A percentile compares a stretch with the other conserved stretches of the same genome.
These are phyloP conservation scores for Vickermania ingenoplastis DNA, from an alignment of 208 protist genomes.

Conservation along the genomic window DNA sequence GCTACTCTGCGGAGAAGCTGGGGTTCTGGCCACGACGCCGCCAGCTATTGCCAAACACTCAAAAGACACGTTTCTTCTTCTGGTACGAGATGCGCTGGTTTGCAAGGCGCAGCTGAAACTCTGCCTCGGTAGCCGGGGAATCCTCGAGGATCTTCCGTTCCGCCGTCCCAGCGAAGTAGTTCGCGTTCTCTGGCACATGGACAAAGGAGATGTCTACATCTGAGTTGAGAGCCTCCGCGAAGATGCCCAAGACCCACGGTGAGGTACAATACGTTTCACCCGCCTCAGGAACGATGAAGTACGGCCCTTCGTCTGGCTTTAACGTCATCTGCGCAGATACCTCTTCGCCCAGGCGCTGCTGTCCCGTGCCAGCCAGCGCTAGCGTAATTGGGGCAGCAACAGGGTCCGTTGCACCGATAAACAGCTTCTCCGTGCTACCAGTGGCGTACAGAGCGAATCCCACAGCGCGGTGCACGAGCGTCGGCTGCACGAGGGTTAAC, in stretches of 20 bases:
- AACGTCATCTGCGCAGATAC: constrained; percentile 36
- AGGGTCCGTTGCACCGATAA: neutral
- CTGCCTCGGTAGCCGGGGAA: neutral
- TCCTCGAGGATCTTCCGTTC: neutral
- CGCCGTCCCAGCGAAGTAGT: neutral
- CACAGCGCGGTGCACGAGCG: constrained; percentile 1
- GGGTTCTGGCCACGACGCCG: too few relatives aligned
- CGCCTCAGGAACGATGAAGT: constrained; percentile 26
- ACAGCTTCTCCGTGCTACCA: neutral
- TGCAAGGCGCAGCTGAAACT: neutral
- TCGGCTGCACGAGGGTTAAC: constrained; percentile 26
- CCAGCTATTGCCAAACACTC: too few relatives aligned
- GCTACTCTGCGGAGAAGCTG: too few relatives aligned
- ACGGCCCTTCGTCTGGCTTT: constrained; percentile 17
- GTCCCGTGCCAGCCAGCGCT: neutral
- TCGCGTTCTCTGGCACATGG: neutral
- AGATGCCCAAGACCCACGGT: constrained; percentile 19
- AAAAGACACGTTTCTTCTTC: neutral
- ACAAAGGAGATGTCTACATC: neutral
- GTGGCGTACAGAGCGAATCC: neutral
- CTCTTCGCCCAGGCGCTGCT: constrained; percentile 9
- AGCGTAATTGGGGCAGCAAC: neutral
- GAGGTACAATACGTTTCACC: constrained; percentile 1
- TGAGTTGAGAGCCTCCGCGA: constrained; percentile 6
- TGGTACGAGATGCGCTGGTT: neutral